Conservation (phyloP, 331 rosid genomes). For the Quercus lobata region DNA sequence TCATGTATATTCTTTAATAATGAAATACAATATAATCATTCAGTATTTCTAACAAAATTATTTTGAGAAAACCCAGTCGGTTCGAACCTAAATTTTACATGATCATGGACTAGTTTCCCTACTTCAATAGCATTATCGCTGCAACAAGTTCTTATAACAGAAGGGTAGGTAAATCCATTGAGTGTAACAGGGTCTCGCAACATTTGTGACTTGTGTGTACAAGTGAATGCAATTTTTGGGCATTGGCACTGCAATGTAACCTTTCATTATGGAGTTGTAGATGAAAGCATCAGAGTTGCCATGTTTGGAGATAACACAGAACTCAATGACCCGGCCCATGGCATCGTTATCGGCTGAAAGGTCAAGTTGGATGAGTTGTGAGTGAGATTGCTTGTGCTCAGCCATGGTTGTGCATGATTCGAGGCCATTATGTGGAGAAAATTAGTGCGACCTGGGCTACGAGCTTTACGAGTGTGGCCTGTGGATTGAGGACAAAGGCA, state of each 20-base stretch:
- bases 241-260: constrained; percentile 16
- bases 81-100: constrained; percentile 49
- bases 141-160: constrained; percentile 42
- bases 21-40: too few species aligned
- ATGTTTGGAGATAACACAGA: constrained; percentile 40
- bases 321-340: constrained; percentile 49
- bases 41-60: not conserved
- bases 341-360: constrained; percentile 52
- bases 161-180: constrained; percentile 53
- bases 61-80: constrained; percentile 34
- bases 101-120: constrained; percentile 53
- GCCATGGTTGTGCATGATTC: constrained; percentile 46
- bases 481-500: not conserved
- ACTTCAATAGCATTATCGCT: constrained; percentile 8
- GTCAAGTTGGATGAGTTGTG: constrained; percentile 47
- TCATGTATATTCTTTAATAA: too few species aligned
- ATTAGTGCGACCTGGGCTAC: not conserved
- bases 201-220: constrained; percentile 37
- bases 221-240: constrained; percentile 31
- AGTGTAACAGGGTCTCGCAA: constrained; percentile 34
- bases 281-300: constrained; percentile 63
- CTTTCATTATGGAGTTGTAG: constrained; percentile 55
- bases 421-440: constrained; percentile 17
- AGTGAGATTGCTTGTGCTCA: constrained; percentile 56
- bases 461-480: constrained; percentile 2